Conservation (phyloP, 805 yeast species). For the Ogataea philodendri region DNA sequence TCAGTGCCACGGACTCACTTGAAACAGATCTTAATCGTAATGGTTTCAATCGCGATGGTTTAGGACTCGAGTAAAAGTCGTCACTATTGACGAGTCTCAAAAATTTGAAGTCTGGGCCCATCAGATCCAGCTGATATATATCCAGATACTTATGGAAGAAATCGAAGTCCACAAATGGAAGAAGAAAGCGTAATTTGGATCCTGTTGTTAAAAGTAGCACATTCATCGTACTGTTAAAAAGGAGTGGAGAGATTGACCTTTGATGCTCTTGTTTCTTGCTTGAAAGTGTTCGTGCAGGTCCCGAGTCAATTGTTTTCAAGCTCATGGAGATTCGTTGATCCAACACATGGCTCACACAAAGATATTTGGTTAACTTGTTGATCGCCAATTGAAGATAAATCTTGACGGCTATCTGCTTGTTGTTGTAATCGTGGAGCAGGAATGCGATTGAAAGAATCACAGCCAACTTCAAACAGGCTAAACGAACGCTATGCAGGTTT, state of each 20-base stretch:
- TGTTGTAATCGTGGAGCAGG: slow-evolving; percentile 18
- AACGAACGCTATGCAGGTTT: slow-evolving; percentile 1
- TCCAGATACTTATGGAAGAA: slow-evolving; percentile 24
- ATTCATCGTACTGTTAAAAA: slow-evolving; percentile 19
- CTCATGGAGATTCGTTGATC: slow-evolving; percentile 16
- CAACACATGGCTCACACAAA: slow-evolving; percentile 15
- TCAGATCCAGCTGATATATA: slow-evolving; percentile 28
- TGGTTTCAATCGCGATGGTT: slow-evolving; percentile 17
- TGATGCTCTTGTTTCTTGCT: too few relatives aligned
- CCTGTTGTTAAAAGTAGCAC: slow-evolving; percentile 23
- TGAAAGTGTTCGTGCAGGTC: too few relatives aligned
- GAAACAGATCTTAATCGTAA: slow-evolving; percentile 24
- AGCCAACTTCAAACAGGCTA: slow-evolving; percentile 11
- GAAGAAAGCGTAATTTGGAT: slow-evolving; percentile 13
- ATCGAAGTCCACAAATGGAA: slow-evolving; percentile 20
- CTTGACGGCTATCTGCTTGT: slow-evolving; percentile 19
- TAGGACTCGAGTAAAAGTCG: slow-evolving; percentile 5
- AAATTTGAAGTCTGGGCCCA: slow-evolving; percentile 21
- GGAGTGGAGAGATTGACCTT: slow-evolving; percentile 10
- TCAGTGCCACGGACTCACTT: slow-evolving; percentile 11
- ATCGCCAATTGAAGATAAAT: slow-evolving; percentile 20
- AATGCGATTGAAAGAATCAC: slow-evolving; percentile 17
- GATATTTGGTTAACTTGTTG: slow-evolving; percentile 19
- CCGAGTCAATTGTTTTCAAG: slow-evolving; percentile 12
- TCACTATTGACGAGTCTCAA: slow-evolving; percentile 22